These are phyloP conservation scores for Epichloe coenophiala DNA, from an alignment of 2,329 filamentous ascomycete genomes.

Conservation along the genomic window DNA sequence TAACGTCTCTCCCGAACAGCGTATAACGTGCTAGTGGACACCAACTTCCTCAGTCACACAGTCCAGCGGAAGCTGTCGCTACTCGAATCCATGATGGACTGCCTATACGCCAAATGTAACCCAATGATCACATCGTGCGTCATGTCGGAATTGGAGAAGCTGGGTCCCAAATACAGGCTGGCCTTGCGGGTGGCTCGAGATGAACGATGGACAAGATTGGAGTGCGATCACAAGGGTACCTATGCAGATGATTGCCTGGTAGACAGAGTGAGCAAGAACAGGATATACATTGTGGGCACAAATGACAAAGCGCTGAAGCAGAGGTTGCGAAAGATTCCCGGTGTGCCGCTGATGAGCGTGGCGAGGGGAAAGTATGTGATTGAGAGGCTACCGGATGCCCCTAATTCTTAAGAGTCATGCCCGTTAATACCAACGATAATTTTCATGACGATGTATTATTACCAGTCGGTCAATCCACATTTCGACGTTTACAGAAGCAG, in stretches of 20 bases:
- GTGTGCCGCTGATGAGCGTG: constrained; percentile 65
- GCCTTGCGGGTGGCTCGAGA: constrained; percentile 78
- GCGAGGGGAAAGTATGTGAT: constrained; percentile 88
- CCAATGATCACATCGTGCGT: constrained; percentile 71
- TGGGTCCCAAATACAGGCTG: constrained; percentile 78
- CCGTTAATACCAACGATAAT: neutral
- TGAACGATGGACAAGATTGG: constrained; percentile 71
- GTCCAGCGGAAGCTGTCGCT: constrained; percentile 84
- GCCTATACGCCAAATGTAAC: constrained; percentile 79
- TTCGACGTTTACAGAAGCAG: too few relatives aligned
- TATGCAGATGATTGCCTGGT: constrained; percentile 77
- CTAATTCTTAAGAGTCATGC: constrained; percentile 30
- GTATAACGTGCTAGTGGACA: constrained; percentile 60
- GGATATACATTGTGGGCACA: constrained; percentile 67
- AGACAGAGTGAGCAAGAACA: constrained; percentile 58
- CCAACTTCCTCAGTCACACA: constrained; percentile 83
- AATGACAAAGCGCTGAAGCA: constrained; percentile 72
- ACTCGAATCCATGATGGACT: constrained; percentile 83
- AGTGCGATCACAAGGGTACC: constrained; percentile 79
- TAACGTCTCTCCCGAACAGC: neutral
- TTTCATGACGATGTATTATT: neutral
- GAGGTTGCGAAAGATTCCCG: constrained; percentile 58
- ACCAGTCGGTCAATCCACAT: too few relatives aligned
- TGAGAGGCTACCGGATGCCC: constrained; percentile 76
- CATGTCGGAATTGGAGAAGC: constrained; percentile 77